Evolutionary conservation across 2,329 filamentous ascomycete genomes (phyloP).

Genomic region (Penicillium janthinellum): DNA sequence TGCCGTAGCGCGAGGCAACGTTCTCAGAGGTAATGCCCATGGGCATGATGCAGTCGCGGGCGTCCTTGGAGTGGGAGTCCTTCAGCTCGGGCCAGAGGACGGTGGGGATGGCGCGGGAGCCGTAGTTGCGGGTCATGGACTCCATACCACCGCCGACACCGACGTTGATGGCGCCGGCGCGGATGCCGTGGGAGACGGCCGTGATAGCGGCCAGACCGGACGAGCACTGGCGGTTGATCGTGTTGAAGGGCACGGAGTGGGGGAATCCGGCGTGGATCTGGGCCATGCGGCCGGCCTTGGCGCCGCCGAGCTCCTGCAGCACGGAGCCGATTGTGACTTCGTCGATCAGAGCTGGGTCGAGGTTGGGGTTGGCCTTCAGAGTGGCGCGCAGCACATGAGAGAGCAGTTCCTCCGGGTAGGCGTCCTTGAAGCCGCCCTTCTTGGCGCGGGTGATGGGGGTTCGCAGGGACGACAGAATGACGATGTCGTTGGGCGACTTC

Average conservation of each 20-base stretch:
- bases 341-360: constrained; percentile 69
- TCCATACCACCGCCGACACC: constrained; percentile 92
- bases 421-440: constrained; percentile 81
- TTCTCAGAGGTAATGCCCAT: constrained; percentile 94
- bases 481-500: constrained; percentile 78
- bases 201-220: constrained; percentile 78
- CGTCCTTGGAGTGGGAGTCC: constrained; percentile 66
- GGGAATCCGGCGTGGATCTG: constrained; percentile 80
- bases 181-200: constrained; percentile 71
- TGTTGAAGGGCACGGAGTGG: constrained; percentile 74
- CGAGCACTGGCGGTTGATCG: constrained; percentile 84
- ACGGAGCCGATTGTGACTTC: constrained; percentile 88
- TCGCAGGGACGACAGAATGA: constrained; percentile 87
- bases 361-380: constrained; percentile 69
- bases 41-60: constrained; percentile 85
- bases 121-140: constrained; percentile 94
- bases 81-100: constrained; percentile 75
- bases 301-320: constrained; percentile 84
- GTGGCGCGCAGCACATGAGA: constrained; percentile 65
- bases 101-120: constrained; percentile 77
- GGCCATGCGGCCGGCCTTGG: constrained; percentile 89
- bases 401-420: constrained; percentile 88
- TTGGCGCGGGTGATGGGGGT: constrained; percentile 83
- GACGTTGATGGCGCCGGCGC: constrained; percentile 68
- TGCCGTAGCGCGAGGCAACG: constrained; percentile 74